These are phyloP conservation scores for Rhizophagus clarus DNA, from an alignment of 192 early-diverging fungal species.

Conservation along the genomic window DNA sequence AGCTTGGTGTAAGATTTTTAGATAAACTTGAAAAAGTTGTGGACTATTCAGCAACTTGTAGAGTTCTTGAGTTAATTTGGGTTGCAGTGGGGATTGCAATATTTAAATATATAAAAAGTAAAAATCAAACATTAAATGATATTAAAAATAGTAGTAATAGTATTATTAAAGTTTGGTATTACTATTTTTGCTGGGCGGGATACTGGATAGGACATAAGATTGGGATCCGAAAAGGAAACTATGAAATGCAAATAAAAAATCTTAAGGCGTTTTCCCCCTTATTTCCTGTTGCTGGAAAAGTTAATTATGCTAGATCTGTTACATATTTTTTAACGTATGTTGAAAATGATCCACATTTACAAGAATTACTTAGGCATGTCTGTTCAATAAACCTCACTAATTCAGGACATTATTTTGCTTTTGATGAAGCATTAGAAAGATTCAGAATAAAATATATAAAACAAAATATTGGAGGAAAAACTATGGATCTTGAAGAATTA, in stretches of 20 bases:
- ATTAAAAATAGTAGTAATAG: background rate
- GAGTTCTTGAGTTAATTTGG: background rate
- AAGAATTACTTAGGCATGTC: background rate
- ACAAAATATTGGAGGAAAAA: background rate
- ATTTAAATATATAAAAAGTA: background rate
- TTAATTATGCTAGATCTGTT: background rate
- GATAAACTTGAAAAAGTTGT: conserved; percentile 5
- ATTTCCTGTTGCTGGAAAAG: background rate
- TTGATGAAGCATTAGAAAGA: conserved; percentile 4
- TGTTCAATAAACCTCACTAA: background rate
- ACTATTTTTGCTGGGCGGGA: background rate
- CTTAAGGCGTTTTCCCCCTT: background rate
- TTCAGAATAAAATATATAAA: conserved; percentile 5
- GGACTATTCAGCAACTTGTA: background rate
- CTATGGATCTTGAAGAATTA: background rate
- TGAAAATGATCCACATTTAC: background rate
- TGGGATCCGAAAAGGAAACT: background rate
- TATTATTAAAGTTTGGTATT: conserved; percentile 16
- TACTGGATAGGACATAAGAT: background rate
- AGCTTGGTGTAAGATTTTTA: background rate
- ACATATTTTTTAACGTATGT: background rate
- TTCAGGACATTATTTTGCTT: conserved; percentile 1
- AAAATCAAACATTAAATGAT: background rate
- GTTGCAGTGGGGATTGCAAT: background rate
- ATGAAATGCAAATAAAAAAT: background rate